Percentiles rank a stretch among this genome's conserved stretches.
Evolutionary conservation across 164 flowering plant genomes (phyloP).

Genomic region (Umbellularia californica): DNA sequence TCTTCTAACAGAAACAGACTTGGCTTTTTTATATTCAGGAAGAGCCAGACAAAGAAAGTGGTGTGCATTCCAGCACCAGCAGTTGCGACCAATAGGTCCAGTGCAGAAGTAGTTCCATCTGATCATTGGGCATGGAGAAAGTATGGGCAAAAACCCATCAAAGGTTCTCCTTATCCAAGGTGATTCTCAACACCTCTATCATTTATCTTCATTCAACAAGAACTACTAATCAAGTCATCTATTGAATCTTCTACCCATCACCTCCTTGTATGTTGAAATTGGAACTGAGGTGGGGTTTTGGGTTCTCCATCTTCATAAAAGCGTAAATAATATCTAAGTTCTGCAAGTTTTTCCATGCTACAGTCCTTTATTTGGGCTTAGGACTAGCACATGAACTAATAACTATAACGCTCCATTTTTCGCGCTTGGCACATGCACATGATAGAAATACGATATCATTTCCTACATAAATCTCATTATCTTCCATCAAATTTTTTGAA

Average conservation of each 20-base stretch:
- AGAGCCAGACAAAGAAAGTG: slow-evolving; percentile 87
- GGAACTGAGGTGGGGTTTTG: too few species aligned
- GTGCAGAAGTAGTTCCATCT: slow-evolving; percentile 87
- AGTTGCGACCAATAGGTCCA: slow-evolving; percentile 58
- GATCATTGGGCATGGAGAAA: slow-evolving; percentile 99
- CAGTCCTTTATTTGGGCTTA: too few species aligned
- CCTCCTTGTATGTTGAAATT: too few species aligned
- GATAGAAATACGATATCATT: not conserved
- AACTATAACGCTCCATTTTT: too few species aligned
- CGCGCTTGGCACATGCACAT: too few species aligned
- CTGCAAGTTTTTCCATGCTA: too few species aligned
- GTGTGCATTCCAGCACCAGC: slow-evolving; percentile 93
- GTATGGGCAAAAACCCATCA: slow-evolving; percentile 96
- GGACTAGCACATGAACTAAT: too few species aligned
- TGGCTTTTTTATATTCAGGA: slow-evolving; percentile 33
- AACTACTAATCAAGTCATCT: not conserved
- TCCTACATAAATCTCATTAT: not conserved
- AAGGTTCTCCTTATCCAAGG: slow-evolving; percentile 99
- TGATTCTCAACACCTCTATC: slow-evolving; percentile 14
- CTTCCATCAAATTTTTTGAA: not conserved
- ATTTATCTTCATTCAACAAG: not conserved
- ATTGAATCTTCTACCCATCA: not conserved
- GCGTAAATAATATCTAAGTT: too few species aligned
- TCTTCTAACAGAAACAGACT: not conserved
- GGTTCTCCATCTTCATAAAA: too few species aligned